A percentile compares a stretch with the other conserved stretches of the same genome.
These are phyloP conservation scores for Cucurbita argyrosperma DNA, from an alignment of 306 rosid genomes.

Conservation along the genomic window DNA sequence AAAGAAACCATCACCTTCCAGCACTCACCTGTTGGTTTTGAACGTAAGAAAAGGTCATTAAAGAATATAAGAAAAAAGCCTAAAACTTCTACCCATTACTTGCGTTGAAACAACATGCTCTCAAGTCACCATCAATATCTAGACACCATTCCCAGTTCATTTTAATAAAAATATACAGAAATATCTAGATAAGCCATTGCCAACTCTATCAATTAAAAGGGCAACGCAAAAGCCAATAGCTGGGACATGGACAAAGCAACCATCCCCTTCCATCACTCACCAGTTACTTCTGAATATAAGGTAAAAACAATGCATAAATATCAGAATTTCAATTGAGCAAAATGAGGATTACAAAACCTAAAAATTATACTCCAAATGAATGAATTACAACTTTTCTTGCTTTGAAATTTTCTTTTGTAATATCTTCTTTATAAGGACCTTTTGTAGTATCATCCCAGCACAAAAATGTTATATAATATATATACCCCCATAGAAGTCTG, in stretches of 20 bases:
- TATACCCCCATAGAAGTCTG: not conserved
- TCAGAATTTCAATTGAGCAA: not conserved
- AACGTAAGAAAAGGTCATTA: not conserved
- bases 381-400: not conserved
- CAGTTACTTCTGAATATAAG: not conserved
- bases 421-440: not conserved
- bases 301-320: not conserved
- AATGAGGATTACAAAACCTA: not conserved
- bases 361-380: not conserved
- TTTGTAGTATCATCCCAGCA: not conserved
- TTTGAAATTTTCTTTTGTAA: not conserved
- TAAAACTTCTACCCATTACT: not conserved
- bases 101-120: not conserved
- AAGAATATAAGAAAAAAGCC: not conserved
- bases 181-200: not conserved
- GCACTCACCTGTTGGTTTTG: not conserved
- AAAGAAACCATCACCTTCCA: not conserved
- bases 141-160: not conserved
- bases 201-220: not conserved
- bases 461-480: not conserved
- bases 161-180: not conserved
- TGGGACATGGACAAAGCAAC: not conserved
- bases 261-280: not conserved
- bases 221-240: not conserved
- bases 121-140: not conserved